Evolutionary conservation across 805 yeast species (phyloP).

Genomic region (Ogataea dorogensis): DNA sequence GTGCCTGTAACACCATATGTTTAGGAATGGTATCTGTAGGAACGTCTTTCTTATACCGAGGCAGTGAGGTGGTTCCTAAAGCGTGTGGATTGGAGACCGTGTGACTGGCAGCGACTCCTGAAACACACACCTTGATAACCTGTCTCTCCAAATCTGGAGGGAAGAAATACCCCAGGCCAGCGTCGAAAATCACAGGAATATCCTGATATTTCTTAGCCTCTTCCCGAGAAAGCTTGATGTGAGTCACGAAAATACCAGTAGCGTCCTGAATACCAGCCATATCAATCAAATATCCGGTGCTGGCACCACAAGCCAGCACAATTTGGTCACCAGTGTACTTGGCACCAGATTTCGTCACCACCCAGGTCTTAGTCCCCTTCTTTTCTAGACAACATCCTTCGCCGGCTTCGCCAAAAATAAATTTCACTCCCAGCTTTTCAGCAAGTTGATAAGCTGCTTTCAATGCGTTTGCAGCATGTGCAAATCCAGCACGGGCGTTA

Average conservation of each 20-base stretch:
- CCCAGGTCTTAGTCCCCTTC: constrained; percentile 15
- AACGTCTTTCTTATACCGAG: constrained; percentile 35
- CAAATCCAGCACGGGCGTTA: constrained; percentile 44
- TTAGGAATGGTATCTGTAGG: constrained; percentile 40
- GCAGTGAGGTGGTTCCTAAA: constrained; percentile 31
- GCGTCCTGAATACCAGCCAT: constrained; percentile 35
- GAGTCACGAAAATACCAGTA: constrained; percentile 40
- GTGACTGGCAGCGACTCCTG: constrained; percentile 35
- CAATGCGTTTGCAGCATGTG: constrained; percentile 41
- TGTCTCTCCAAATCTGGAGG: constrained; percentile 44
- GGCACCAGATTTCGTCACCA: constrained; percentile 31
- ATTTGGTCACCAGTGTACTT: constrained; percentile 36
- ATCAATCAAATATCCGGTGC: constrained; percentile 37
- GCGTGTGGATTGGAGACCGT: constrained; percentile 22
- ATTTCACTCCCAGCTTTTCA: constrained; percentile 33
- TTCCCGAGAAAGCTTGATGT: constrained; percentile 34
- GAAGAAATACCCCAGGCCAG: constrained; percentile 47
- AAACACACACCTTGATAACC: constrained; percentile 39
- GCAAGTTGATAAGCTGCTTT: constrained; percentile 33
- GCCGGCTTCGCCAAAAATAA: constrained; percentile 35
- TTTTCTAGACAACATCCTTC: constrained; percentile 20
- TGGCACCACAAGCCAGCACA: constrained; percentile 41
- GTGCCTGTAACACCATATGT: constrained; percentile 30
- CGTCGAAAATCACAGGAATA: constrained; percentile 45
- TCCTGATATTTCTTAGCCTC: constrained; percentile 37